These are phyloP conservation scores for Shiraia sp. DNA, from an alignment of 2,329 filamentous ascomycete genomes.

Conservation along the genomic window DNA sequence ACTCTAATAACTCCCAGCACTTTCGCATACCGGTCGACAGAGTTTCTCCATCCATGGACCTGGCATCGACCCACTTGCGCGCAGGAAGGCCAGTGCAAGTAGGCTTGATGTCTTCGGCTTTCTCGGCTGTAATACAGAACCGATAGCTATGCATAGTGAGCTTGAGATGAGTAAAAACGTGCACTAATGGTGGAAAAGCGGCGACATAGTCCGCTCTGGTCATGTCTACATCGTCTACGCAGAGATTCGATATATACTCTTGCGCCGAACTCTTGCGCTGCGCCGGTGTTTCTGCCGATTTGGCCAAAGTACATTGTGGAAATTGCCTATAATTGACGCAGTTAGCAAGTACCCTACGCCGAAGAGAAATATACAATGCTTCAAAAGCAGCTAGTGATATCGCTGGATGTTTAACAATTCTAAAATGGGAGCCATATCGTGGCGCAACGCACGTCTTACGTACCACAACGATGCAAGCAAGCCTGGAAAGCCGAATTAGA, in stretches of 20 bases:
- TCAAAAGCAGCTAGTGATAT: too few relatives aligned
- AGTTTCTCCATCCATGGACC: conserved; percentile 35
- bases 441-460: conserved; percentile 7
- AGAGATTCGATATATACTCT: conserved; percentile 23
- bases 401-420: too few relatives aligned
- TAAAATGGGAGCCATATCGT: too few relatives aligned
- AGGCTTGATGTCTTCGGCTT: conserved; percentile 10
- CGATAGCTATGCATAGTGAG: conserved; percentile 41
- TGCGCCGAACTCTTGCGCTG: conserved; percentile 30
- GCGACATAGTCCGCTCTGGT: conserved; percentile 18
- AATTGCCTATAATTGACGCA: conserved; percentile 33
- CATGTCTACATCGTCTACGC: conserved; percentile 15
- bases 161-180: conserved; percentile 42
- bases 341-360: conserved; percentile 9
- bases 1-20: conserved; percentile 36
- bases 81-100: conserved; percentile 16
- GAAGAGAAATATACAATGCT: too few relatives aligned
- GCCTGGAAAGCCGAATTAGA: not conserved
- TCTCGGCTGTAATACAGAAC: conserved; percentile 21
- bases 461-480: conserved; percentile 20
- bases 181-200: conserved; percentile 33
- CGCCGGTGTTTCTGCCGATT: conserved; percentile 17
- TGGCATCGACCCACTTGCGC: conserved; percentile 37
- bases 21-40: conserved; percentile 44
- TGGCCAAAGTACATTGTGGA: conserved; percentile 29